Evolutionary conservation across 306 rosid species (phyloP), one percentile per base, ranked within the genome.

Genomic region (Lithocarpus polystachyus): DNA sequence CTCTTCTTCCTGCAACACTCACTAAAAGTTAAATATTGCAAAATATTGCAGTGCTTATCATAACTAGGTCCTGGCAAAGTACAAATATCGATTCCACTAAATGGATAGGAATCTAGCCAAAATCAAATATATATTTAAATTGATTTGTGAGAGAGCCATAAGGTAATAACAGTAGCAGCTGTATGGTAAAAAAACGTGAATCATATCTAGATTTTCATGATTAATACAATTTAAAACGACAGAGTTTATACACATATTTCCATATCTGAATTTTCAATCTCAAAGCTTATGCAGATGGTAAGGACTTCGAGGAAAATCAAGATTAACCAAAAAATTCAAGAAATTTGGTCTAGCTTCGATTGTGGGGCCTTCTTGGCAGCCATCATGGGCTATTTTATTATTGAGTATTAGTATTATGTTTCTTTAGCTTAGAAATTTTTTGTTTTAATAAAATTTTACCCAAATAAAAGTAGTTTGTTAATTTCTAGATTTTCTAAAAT

Each of bases 1-100:
- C 99, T 90, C 87, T 90, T 95, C 89, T 84, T 95, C 78, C 98
- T 94, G 88, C 73, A 72, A 33, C 54, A 67, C 68, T 61, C 13
- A 5, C 76, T 33, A 26, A 35, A 74, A 20, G 29, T 55, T 62
- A 54, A 12, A 54, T 5, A 53, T 17, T 74, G 31, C 62, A 54
- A 55, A 6, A 35, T 55, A 68, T 37, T 1, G 72, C 26, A 33
- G 48, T 20, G 20, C 24, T 67, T 17, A 33, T 19, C 52, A 15
- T 18, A 6, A 62, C 29, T 28, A 28, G 17, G 9, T 2, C 28
- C 40, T 26, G 37, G 40, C n/a, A 28, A 62, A 28, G 14, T 13
- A 26, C 37, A 4, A 20, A 20, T 20, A 22, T 26, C 5, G 31
- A 59, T 59, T 26, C 65, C 65, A 59, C 31, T 23, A 24, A 59